Evolutionary conservation across 306 rosid genomes (phyloP).

Genomic region (Mucuna pruriens): DNA sequence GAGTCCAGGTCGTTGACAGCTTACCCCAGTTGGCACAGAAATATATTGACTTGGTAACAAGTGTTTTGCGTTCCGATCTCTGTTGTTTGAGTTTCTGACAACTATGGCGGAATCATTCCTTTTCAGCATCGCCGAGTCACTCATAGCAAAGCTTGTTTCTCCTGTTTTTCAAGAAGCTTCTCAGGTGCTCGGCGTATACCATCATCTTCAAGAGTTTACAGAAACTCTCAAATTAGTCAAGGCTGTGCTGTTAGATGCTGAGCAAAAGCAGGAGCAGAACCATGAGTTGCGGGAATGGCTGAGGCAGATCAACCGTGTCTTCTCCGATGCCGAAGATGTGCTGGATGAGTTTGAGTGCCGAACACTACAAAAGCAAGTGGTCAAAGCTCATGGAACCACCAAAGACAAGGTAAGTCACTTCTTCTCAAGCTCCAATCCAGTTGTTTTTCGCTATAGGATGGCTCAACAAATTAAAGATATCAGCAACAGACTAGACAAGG

Average conservation of each 20-base stretch:
- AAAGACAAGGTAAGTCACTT: background rate
- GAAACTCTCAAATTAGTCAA: background rate
- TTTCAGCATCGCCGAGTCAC: no score
- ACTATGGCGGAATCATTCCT: no score
- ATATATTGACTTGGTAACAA: no score
- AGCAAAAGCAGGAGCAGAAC: background rate
- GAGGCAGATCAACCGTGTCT: background rate
- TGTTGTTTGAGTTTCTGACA: no score
- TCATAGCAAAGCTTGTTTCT: no score
- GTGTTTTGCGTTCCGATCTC: no score
- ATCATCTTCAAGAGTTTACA: background rate
- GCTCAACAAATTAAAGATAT: background rate
- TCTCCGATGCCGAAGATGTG: background rate
- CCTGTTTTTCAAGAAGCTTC: no score
- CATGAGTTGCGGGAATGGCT: background rate
- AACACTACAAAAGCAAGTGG: background rate
- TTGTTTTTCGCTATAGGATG: background rate
- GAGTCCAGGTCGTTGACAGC: no score
- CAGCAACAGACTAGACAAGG: background rate
- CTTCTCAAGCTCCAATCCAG: background rate
- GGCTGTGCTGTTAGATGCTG: background rate
- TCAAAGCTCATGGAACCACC: background rate
- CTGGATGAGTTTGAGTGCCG: background rate
- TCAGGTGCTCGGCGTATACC: no score
- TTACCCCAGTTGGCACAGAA: no score